A percentile compares a stretch with the other conserved stretches of the same genome.
Conservation (phyloP, 2,329 filamentous ascomycete genomes). For the Penicillium digitatum region DNA sequence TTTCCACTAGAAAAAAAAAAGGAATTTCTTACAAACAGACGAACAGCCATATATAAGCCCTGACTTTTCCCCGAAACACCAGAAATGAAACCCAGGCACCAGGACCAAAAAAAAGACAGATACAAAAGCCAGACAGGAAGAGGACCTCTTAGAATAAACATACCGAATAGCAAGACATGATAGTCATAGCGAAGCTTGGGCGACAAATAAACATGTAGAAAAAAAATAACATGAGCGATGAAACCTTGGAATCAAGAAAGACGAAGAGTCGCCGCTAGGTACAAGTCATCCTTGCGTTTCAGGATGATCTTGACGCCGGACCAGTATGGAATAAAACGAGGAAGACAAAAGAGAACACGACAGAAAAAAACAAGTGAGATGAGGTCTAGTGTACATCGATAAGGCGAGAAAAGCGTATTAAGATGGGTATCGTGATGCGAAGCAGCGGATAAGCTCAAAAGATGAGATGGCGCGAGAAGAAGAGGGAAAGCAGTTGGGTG, state of each 20-base stretch:
- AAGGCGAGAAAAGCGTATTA: constrained; percentile 4
- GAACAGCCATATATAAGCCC: constrained; percentile 5
- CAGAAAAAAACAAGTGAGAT: constrained; percentile 1
- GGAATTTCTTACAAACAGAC: constrained; percentile 4
- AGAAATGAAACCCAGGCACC: neutral
- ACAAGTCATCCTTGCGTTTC: constrained; percentile 7
- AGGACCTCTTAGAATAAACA: neutral
- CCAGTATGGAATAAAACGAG: constrained; percentile 12
- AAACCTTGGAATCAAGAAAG: neutral
- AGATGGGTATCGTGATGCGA: constrained; percentile 24
- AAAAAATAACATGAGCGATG: neutral
- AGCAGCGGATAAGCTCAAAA: constrained; percentile 14
- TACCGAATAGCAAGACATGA: neutral
- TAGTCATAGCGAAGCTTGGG: constrained; percentile 4
- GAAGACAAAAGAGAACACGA: constrained; percentile 1
- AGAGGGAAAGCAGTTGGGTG: neutral
- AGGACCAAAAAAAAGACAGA: neutral
- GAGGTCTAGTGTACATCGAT: constrained; percentile 21
- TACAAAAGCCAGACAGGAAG: neutral
- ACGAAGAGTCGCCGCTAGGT: neutral
- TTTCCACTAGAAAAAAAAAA: constrained; percentile 4
- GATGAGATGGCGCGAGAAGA: constrained; percentile 8
- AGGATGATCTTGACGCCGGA: constrained; percentile 18
- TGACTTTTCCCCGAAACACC: constrained; percentile 13
- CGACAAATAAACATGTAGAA: neutral